These are phyloP conservation scores for Chaetomiaceae sp. DNA, from an alignment of 2,329 filamentous ascomycete species.

Conservation along the genomic window DNA sequence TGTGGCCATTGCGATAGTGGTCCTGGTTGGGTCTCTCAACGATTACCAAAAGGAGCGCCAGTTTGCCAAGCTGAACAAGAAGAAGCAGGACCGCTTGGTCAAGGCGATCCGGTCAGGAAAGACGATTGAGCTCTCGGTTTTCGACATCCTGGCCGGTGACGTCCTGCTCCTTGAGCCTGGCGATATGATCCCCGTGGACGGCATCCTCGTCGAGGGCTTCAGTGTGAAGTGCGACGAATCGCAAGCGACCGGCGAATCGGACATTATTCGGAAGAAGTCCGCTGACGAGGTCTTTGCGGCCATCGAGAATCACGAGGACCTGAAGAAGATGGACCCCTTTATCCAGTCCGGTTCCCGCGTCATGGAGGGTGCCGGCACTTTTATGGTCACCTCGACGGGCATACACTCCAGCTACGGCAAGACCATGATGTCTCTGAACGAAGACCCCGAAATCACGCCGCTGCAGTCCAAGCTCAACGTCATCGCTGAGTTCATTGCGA, in stretches of 20 bases:
- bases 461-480: constrained; percentile 70
- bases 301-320: constrained; percentile 58
- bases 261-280: constrained; percentile 62
- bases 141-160: constrained; percentile 63
- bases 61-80: constrained; percentile 55
- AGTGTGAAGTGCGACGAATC: constrained; percentile 73
- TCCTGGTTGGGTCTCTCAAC: constrained; percentile 56
- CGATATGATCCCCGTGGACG: constrained; percentile 68
- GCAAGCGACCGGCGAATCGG: constrained; percentile 72
- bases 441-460: constrained; percentile 68
- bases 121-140: constrained; percentile 62
- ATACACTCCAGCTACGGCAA: constrained; percentile 69
- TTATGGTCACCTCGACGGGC: constrained; percentile 66
- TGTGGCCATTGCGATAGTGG: constrained; percentile 59
- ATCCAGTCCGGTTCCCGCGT: constrained; percentile 79
- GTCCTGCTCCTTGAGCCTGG: constrained; percentile 68
- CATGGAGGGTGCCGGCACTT: constrained; percentile 71
- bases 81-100: constrained; percentile 58
- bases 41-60: constrained; percentile 64
- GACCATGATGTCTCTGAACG: constrained; percentile 67
- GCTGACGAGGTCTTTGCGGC: constrained; percentile 64
- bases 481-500: constrained; percentile 72
- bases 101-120: constrained; percentile 65
- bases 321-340: constrained; percentile 72
- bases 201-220: constrained; percentile 65